These are phyloP conservation scores for sorghum (Sorghum bicolor) DNA, from an alignment of 176 grass and related monocot species.

Conservation along the genomic window Sorghum_bicolor_NCBIv3 NC_012873.2:61675501-61676000, in stretches of 20 bases:
- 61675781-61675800: slow-evolving; percentile 97
- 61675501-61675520: too few relatives aligned
- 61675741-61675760: slow-evolving; percentile 98
- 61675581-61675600: neutral
- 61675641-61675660: neutral
- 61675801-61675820: slow-evolving; percentile 76
- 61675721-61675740: slow-evolving; percentile 59
- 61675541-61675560: neutral
- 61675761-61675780: slow-evolving; percentile 98
- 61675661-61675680: neutral
- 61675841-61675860: neutral
- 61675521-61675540: neutral
- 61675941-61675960: neutral
- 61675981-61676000: slow-evolving; percentile 89
- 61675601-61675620: neutral
- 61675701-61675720: neutral
- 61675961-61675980: slow-evolving; percentile 68
- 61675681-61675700: neutral
- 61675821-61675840: neutral
- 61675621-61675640: neutral
- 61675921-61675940: neutral
- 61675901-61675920: neutral
- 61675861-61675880: neutral
- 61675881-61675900: neutral
- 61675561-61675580: neutral